These are phyloP conservation scores for Alternaria ventricosa DNA, from an alignment of 2,329 filamentous ascomycete genomes.

Conservation along the genomic window DNA sequence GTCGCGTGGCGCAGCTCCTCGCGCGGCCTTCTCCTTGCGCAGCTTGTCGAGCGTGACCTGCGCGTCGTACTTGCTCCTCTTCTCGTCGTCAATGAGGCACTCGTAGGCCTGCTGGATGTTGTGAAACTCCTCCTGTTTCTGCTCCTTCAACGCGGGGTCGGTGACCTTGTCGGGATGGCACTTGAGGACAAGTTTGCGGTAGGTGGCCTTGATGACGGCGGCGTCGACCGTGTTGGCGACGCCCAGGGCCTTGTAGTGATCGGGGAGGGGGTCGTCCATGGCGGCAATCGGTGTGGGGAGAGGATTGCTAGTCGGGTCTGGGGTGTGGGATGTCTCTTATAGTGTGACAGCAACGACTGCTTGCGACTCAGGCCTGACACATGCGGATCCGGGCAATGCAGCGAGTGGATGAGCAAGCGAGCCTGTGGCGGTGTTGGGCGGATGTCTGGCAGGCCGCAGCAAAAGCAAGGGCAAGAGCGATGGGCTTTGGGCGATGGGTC, in stretches of 20 bases:
- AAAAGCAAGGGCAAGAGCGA: conserved; percentile 9
- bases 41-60: conserved; percentile 71
- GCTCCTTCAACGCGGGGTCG: conserved; percentile 74
- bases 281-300: conserved; percentile 47
- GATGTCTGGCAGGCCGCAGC: conserved; percentile 14
- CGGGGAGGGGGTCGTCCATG: conserved; percentile 61
- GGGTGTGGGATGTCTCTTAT: conserved; percentile 18
- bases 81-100: conserved; percentile 77
- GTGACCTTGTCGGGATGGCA: conserved; percentile 93
- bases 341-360: conserved; percentile 13
- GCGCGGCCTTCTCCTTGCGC: conserved; percentile 61
- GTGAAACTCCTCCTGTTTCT: conserved; percentile 88
- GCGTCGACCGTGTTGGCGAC: conserved; percentile 74
- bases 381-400: conserved; percentile 7
- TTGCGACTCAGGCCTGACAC: conserved; percentile 18
- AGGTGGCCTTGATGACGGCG: conserved; percentile 75
- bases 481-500: conserved; percentile 5
- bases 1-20: conserved; percentile 31
- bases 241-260: conserved; percentile 82
- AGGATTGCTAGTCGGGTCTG: conserved; percentile 5
- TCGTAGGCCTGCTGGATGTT: conserved; percentile 93
- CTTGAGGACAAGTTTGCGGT: conserved; percentile 85
- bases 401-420: conserved; percentile 10
- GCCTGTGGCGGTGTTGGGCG: conserved; percentile 31
- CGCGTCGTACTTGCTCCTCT: conserved; percentile 79